Conservation (phyloP, 2,329 filamentous ascomycete genomes). For the Calonectria pteridis region DNA sequence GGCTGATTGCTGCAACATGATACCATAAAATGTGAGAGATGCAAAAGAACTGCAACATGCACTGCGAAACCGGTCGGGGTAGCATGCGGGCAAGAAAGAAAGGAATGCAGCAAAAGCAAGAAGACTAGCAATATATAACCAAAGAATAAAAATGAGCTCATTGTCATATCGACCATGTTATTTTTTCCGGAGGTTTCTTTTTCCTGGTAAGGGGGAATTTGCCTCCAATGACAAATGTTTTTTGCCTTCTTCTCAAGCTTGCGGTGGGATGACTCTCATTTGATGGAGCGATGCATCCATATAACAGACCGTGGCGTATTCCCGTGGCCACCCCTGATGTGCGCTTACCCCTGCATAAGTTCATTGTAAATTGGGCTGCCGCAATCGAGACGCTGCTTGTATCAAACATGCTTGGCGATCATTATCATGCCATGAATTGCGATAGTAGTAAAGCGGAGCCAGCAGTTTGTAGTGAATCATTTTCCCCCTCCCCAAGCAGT, state of each 20-base stretch:
- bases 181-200: background rate
- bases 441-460: background rate
- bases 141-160: background rate
- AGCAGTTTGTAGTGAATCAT: background rate
- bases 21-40: background rate
- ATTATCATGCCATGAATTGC: background rate
- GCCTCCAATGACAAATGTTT: background rate
- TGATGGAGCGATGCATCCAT: background rate
- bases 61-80: background rate
- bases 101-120: background rate
- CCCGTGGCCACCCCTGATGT: background rate
- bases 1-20: background rate
- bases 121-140: background rate
- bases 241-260: background rate
- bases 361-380: slow-evolving; percentile 7
- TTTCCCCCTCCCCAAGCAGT: background rate
- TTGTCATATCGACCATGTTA: background rate
- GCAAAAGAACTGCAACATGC: background rate
- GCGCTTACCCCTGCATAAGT: slow-evolving; percentile 12
- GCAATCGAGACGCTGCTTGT: background rate
- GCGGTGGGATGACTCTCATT: background rate
- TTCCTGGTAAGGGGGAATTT: background rate
- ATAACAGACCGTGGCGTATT: slow-evolving; percentile 1
- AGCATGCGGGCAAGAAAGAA: background rate
- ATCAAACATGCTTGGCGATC: background rate